Conservation (phyloP, 1,139 yeast species). For the Cylindricascospora bacillispora region DNA sequence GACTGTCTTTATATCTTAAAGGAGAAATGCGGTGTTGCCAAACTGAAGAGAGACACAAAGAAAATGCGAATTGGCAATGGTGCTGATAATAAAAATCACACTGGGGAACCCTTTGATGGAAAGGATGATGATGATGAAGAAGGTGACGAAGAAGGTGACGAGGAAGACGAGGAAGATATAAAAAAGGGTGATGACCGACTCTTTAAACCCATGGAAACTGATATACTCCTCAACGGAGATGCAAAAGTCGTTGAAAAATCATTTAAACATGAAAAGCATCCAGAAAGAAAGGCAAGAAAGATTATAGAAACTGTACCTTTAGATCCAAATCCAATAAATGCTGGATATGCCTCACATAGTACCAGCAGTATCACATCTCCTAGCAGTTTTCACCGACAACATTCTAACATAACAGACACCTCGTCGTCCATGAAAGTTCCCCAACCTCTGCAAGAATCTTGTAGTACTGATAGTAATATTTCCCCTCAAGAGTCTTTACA, state of each 20-base stretch:
- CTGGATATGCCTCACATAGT: slow-evolving; percentile 16
- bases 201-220: no score
- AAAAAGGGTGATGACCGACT: slow-evolving; percentile 16
- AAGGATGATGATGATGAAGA: slow-evolving; percentile 9
- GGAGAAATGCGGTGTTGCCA: slow-evolving; percentile 77
- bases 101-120: slow-evolving; percentile 6
- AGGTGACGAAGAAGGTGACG: slow-evolving; percentile 16
- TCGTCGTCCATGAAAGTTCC: neutral
- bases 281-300: slow-evolving; percentile 58
- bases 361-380: slow-evolving; percentile 14
- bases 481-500: slow-evolving; percentile 1
- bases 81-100: neutral
- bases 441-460: neutral
- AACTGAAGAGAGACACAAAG: slow-evolving; percentile 28
- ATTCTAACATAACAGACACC: slow-evolving; percentile 5
- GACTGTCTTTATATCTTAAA: slow-evolving; percentile 77
- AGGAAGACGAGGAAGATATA: slow-evolving; percentile 11
- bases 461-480: neutral
- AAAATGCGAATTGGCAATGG: neutral
- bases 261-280: slow-evolving; percentile 42
- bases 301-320: slow-evolving; percentile 67
- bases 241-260: slow-evolving; percentile 37
- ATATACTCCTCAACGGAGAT: no score
- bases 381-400: no score
- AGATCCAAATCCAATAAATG: slow-evolving; percentile 63